Evolutionary conservation across 192 early-diverging fungal species (phyloP).

Genomic region (Funneliformis geosporum): DNA sequence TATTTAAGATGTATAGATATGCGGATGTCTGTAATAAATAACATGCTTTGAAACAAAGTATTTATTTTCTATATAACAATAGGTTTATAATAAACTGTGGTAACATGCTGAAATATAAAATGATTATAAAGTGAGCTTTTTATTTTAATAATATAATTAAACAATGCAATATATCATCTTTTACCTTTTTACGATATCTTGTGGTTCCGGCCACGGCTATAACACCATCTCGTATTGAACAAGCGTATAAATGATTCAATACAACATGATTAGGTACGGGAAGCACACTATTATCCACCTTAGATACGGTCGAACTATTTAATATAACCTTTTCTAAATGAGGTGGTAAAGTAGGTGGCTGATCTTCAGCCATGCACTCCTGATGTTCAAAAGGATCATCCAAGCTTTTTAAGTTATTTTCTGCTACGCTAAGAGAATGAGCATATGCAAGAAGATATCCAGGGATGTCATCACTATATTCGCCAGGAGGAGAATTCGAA

Average conservation of each 20-base stretch:
- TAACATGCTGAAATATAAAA: slow-evolving; percentile 41
- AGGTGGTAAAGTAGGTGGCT: slow-evolving; percentile 87
- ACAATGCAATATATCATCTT: not conserved
- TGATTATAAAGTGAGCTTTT: not conserved
- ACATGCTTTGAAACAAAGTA: not conserved
- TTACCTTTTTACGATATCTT: slow-evolving; percentile 88
- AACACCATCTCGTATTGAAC: slow-evolving; percentile 92
- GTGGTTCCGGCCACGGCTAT: slow-evolving; percentile 91
- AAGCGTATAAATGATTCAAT: slow-evolving; percentile 95
- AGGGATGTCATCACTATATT: slow-evolving; percentile 45
- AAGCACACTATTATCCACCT: slow-evolving; percentile 78
- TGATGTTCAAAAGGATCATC: slow-evolving; percentile 29
- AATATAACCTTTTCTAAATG: slow-evolving; percentile 92
- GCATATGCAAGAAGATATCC: slow-evolving; percentile 36
- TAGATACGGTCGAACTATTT: slow-evolving; percentile 67
- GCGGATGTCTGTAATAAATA: too few species aligned
- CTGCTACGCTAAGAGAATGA: not conserved
- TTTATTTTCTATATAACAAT: slow-evolving; percentile 29
- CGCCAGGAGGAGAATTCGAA: slow-evolving; percentile 36
- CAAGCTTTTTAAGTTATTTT: not conserved
- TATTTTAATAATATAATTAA: not conserved
- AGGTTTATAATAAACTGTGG: slow-evolving; percentile 49
- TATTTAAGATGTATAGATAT: too few species aligned
- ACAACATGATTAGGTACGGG: slow-evolving; percentile 92
- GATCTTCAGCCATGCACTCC: slow-evolving; percentile 41